phyloP scores from a whole-genome alignment of 805 yeast genomes.

The Nakazawaea populi region DNA sequence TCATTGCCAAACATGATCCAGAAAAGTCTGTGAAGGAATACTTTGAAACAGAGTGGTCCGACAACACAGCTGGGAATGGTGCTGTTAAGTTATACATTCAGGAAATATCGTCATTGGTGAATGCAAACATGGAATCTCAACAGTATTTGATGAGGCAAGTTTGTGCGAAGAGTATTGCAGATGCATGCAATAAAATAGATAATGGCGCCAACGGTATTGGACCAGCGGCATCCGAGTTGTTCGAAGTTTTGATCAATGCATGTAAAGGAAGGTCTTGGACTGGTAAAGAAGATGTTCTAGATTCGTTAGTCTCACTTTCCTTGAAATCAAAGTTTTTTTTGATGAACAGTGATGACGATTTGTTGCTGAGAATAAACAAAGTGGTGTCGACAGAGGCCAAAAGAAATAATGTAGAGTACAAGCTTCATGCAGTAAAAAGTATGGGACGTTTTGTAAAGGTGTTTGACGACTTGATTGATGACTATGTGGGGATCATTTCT shows the following conservation, averaged over 20 bases:
- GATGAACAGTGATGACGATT: constrained; percentile 16
- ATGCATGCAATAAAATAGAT: constrained; percentile 44
- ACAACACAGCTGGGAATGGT: constrained; percentile 71
- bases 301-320: constrained; percentile 59
- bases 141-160: constrained; percentile 62
- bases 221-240: constrained; percentile 26
- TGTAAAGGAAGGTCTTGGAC: constrained; percentile 78
- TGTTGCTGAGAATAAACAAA: constrained; percentile 33
- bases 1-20: constrained; percentile 68
- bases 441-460: constrained; percentile 44
- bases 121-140: constrained; percentile 45
- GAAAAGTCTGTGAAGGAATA: constrained; percentile 35
- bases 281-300: constrained; percentile 76
- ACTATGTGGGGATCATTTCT: constrained; percentile 31
- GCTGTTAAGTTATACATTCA: constrained; percentile 62
- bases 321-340: constrained; percentile 37
- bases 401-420: constrained; percentile 62
- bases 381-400: constrained; percentile 55
- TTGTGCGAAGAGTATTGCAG: constrained; percentile 62
- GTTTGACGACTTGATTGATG: constrained; percentile 30
- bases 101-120: constrained; percentile 58
- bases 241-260: constrained; percentile 51
- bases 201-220: constrained; percentile 21
- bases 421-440: constrained; percentile 44
- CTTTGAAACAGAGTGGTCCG: constrained; percentile 71